Percentiles rank a stretch among this genome's conserved stretches.
Conservation (phyloP, 331 rosid genomes). For the Malus hybrid region DNA sequence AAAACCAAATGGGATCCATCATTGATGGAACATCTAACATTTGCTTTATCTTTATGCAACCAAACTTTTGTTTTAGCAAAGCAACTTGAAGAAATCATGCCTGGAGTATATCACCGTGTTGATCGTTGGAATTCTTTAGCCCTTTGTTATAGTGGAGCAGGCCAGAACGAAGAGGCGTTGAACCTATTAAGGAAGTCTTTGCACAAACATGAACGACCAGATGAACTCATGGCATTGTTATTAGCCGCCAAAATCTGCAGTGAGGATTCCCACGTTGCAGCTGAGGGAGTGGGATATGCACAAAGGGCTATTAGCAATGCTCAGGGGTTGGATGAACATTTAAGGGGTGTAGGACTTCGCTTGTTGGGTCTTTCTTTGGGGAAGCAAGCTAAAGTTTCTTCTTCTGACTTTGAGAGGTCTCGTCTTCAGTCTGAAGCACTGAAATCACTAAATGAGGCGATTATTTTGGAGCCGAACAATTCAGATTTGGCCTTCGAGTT, state of each 20-base stretch:
- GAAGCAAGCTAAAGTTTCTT: constrained; percentile 72
- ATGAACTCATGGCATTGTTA: constrained; percentile 59
- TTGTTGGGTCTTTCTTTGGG: constrained; percentile 77
- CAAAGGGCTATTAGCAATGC: constrained; percentile 50
- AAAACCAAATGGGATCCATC: constrained; percentile 91
- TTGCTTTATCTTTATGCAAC: constrained; percentile 74
- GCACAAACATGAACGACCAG: constrained; percentile 68
- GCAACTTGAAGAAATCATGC: constrained; percentile 76
- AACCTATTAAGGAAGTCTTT: constrained; percentile 65
- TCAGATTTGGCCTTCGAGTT: constrained; percentile 67
- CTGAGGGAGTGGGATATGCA: constrained; percentile 79
- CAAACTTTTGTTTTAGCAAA: constrained; percentile 74
- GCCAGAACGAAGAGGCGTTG: constrained; percentile 54
- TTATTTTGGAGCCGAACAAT: constrained; percentile 49
- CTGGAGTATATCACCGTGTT: constrained; percentile 74
- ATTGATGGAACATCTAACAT: constrained; percentile 79
- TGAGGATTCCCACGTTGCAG: constrained; percentile 60
- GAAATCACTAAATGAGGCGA: constrained; percentile 66
- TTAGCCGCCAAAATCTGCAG: constrained; percentile 88
- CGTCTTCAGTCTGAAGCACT: constrained; percentile 76
- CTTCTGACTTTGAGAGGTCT: constrained; percentile 84
- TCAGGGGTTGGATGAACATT: constrained; percentile 48
- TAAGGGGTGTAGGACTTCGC: constrained; percentile 73
- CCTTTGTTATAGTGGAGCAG: constrained; percentile 72
- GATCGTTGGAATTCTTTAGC: constrained; percentile 92